Evolutionary conservation across 1,284 basidiomycete genomes (phyloP), one percentile per base, ranked within the genome.

Genomic region (Ceratobasidium sp.): DNA sequence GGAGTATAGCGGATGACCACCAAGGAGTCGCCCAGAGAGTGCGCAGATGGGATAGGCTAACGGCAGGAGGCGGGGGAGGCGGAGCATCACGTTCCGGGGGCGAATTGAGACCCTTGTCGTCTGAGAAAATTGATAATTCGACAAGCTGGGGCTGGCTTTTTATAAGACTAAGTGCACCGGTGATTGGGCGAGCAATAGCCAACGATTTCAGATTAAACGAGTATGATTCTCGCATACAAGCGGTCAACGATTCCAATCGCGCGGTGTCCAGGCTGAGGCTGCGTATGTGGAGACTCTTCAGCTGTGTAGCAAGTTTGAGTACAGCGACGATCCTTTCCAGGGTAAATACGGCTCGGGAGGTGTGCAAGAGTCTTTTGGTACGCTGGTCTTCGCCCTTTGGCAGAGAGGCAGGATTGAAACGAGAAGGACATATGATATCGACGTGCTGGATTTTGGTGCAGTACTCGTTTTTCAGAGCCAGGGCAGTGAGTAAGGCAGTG

Each of bases 11-110:
- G 19, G 7, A 22, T 32, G 57, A 17, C 57, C 57, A 61, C 32
- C 57, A 29, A 37, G 57, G 57, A 37, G 57, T 37, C 17, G 57
- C 57, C 57, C 57, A 61, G 25, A 61, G 32, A 32, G 7, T 29
- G 25, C 57, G 8, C 19, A 61, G 57, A 22, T 37, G 7, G 9
- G 57, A 19, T 17, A 61, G 22, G 9, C 13, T 29, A 7, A 61
- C 29, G 34, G 57, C n/a, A 6, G 19, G 52, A 56, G 52, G 52
- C 52, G 5, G 19, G 7, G 52, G 17, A 6, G 52, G 19, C 5
- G 25, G 52, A 44, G 43, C 43, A 15, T 44, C 43, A 15, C 43
- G 6, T 44, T 44, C 43, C 6, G 43, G 43, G 15, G 43, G 43
- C 15, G 43, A 15, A 44, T 44, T n/a, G 19, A 56, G 7, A 7